Base-by-base conservation (phyloP, 495 filamentous ascomycete genomes). In the Penicillium riverlandense region DNA sequence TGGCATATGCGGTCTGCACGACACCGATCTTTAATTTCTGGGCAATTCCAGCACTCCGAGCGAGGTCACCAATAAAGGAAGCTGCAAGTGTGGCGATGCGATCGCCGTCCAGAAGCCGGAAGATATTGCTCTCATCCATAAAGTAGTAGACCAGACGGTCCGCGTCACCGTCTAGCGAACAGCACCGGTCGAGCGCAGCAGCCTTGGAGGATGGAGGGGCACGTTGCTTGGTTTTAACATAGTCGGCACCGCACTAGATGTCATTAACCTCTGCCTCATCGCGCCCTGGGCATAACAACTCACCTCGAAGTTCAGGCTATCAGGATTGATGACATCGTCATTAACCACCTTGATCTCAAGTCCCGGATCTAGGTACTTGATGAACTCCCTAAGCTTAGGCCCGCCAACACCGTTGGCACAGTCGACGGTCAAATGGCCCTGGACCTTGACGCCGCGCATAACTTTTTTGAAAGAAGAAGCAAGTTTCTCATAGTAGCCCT, bases 331-430 rank as follows among this genome's bases (percentile, higher is more conserved):
- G 29, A 96, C 84, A 62, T 92, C 83, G 62, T 96, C 90, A 54
- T 97, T 96, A 58, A 90, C 76, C 27, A 97, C 78, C 61, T 84
- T 88, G 60, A 95, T 84, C 37, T 95, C 80, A 29, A 96, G 54
- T 15, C 72, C 72, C 50, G 84, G 77, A 57, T 83, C 74, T 47
- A 96, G 76, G 56, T 84, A 78, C 59, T 96, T 96, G 49, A 96
- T 75, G 37, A 97, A 76, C 61, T 94, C 86, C 43, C 71, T 73
- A 48, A 98, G 71, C 71, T 96, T 96, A 22, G 90, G 91, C 1
- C 90, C 92, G 44, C 92, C 92, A 48, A 98, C 88, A 57, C 92
- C 92, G 57, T 98, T 98, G 42, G 92, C 92, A 57, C 92, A 96
- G 61, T 98, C 92, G 4, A 98, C 90, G 8, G 82, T 88, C 48